Evolutionary conservation across 441 rosid genomes (phyloP).

Genomic region (Populus hybrid): DNA sequence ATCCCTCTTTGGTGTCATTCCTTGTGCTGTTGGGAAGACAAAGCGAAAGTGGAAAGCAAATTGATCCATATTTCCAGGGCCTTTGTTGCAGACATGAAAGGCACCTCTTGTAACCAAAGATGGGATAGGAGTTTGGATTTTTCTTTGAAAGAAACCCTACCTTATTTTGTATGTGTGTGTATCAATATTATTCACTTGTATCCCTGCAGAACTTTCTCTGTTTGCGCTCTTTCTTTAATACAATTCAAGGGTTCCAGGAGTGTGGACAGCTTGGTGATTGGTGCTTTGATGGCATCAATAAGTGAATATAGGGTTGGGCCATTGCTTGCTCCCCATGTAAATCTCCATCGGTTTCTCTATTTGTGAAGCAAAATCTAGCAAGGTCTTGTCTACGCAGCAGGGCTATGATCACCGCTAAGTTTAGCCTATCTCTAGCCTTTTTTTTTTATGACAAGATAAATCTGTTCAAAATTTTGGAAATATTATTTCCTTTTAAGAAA

Average conservation of each 20-base stretch:
- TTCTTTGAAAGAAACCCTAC: constrained; percentile 29
- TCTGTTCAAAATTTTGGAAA: neutral
- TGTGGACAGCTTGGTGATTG: constrained; percentile 24
- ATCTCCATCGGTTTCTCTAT: constrained; percentile 12
- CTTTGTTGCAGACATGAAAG: constrained; percentile 23
- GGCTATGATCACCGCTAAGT: neutral
- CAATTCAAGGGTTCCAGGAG: constrained; percentile 28
- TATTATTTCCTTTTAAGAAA: neutral
- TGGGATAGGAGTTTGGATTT: constrained; percentile 26
- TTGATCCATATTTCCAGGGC: constrained; percentile 27
- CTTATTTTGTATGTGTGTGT: neutral
- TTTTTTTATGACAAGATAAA: no score
- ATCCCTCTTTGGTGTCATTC: constrained; percentile 1
- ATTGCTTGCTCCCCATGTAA: constrained; percentile 15
- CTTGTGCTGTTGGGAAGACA: constrained; percentile 22
- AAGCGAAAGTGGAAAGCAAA: constrained; percentile 27
- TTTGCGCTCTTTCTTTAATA: constrained; percentile 24
- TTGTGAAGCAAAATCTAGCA: constrained; percentile 24
- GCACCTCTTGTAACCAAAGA: no score
- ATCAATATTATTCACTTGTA: neutral
- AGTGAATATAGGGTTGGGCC: constrained; percentile 9
- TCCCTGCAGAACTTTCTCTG: constrained; percentile 22
- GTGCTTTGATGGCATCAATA: constrained; percentile 15
- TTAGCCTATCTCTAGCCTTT: no score
- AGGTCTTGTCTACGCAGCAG: constrained; percentile 10